Base-by-base conservation (phyloP, 1,284 basidiomycete genomes). In the Naganishia sp. region DNA sequence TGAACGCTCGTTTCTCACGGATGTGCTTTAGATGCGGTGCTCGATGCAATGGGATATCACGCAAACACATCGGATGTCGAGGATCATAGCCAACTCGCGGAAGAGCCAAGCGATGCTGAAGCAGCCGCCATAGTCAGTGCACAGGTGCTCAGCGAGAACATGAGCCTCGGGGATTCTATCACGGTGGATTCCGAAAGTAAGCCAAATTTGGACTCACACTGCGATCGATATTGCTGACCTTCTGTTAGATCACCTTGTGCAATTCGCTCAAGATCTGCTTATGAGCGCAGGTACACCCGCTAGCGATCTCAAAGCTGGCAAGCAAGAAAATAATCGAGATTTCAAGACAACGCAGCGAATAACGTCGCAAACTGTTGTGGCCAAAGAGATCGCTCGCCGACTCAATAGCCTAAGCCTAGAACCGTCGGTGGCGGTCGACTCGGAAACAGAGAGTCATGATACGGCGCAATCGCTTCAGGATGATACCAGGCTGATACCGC, bases 31-130 rank as follows among this genome's bases (percentile, higher is more conserved):
- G 79, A 90, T 85, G 74, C 81, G 81, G 79, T 81, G 25, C 68
- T 83, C 68, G 78, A 80, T 71, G 80, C 81, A 75, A 77, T 76
- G 10, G 83, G 83, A 1, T 83, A 83, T 73, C 79, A 80, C 67
- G 72, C 69, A 43, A 45, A 50, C 11, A 16, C 28, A 15, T 49
- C 63, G 36, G 48, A 53, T 55, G 59, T 50, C 21, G 9, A n/a
- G 9, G 21, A 43, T 2, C 25, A 48, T 33, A 42, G 25, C 18
- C 28, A 21, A 5, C 15, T 39, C 21, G 33, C 33, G 23, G 46
- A 61, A 50, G 48, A 61, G 25, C 57, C 33, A 15, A 36, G 42
- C 15, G 48, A 43, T 10, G 46, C 49, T 5, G 31, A 52, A 13
- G 46, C 36, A n/a, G 33, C 57, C 7, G 55, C 57, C 1, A 25